Percentiles rank a stretch among this genome's conserved stretches.
These are phyloP conservation scores for Quercus suber DNA, from an alignment of 306 rosid species.

Conservation along the genomic window DNA sequence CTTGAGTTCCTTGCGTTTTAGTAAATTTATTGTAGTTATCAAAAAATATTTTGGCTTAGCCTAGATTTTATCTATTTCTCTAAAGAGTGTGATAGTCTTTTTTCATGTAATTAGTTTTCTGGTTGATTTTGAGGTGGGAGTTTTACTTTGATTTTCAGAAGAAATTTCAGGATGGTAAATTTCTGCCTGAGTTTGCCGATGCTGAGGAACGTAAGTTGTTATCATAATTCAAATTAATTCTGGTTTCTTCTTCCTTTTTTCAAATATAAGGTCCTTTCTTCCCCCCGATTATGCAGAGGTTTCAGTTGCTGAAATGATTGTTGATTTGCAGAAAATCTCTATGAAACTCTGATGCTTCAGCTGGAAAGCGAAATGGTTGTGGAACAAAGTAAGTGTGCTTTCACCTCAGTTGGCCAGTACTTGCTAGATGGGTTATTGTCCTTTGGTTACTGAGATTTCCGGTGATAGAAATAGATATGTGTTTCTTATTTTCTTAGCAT, in stretches of 20 bases:
- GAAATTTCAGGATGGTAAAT: conserved; percentile 52
- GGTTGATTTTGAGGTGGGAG: conserved; percentile 19
- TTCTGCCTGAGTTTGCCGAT: conserved; percentile 81
- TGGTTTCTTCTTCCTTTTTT: not conserved
- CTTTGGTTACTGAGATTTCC: not conserved
- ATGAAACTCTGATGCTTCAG: conserved; percentile 68
- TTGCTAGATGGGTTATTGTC: conserved; percentile 1
- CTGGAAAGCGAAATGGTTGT: conserved; percentile 51
- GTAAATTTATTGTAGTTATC: not conserved
- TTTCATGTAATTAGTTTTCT: not conserved
- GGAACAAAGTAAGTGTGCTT: conserved; percentile 57
- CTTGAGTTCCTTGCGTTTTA: not conserved
- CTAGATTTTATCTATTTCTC: not conserved
- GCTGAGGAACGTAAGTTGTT: conserved; percentile 63
- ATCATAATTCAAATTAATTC: conserved; percentile 7
- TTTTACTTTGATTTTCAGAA: conserved; percentile 30
- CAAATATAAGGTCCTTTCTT: not conserved
- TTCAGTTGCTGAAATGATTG: conserved; percentile 8
- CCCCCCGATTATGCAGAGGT: not conserved
- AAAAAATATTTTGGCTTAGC: not conserved
- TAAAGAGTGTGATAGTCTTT: not conserved
- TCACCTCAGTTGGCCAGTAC: conserved; percentile 10
- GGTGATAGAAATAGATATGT: not conserved
- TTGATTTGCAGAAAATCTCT: conserved; percentile 59
- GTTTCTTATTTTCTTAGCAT: not conserved